phyloP scores from a whole-genome alignment of 192 early-diverging fungal species.

The Entomortierella chlamydospora region DNA sequence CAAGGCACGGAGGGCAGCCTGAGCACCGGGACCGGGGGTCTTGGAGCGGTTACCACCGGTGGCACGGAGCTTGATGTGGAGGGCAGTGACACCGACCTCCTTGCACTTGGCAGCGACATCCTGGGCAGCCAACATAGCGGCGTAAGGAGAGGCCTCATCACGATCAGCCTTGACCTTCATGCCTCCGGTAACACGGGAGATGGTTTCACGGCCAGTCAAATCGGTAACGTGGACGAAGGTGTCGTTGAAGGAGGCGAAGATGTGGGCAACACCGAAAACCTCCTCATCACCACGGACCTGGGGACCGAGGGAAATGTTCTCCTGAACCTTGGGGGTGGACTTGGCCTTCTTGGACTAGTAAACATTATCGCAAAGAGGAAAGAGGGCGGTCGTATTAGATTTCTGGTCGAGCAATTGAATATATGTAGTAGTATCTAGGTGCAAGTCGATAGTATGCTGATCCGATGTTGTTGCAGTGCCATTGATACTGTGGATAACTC shows the following conservation, averaged over 20 bases:
- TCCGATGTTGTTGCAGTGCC: too few species aligned
- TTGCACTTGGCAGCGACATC: slow-evolving; percentile 98
- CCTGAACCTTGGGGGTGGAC: slow-evolving; percentile 71
- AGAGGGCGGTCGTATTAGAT: not conserved
- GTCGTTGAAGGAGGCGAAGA: slow-evolving; percentile 99
- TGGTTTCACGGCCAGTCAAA: slow-evolving; percentile 99
- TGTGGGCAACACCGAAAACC: slow-evolving; percentile 99
- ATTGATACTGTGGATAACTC: too few species aligned
- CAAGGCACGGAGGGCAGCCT: slow-evolving; percentile 97
- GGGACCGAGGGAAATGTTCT: slow-evolving; percentile 96
- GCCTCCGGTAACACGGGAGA: slow-evolving; percentile 98
- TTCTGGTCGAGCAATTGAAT: not conserved
- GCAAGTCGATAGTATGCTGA: too few species aligned
- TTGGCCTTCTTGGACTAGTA: slow-evolving; percentile 74
- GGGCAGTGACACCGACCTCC: slow-evolving; percentile 99
- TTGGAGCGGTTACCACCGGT: slow-evolving; percentile 99
- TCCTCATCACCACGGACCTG: slow-evolving; percentile 97
- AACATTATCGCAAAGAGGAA: not conserved
- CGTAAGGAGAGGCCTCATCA: slow-evolving; percentile 99
- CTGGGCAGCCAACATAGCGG: slow-evolving; percentile 99
- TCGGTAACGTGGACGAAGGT: slow-evolving; percentile 99
- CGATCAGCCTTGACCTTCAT: slow-evolving; percentile 99
- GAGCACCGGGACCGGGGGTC: slow-evolving; percentile 98
- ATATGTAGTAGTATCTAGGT: too few species aligned
- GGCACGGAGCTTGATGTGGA: slow-evolving; percentile 99